phyloP scores from a whole-genome alignment of 2,329 filamentous ascomycete species.

The Nigrospora oryzae region DNA sequence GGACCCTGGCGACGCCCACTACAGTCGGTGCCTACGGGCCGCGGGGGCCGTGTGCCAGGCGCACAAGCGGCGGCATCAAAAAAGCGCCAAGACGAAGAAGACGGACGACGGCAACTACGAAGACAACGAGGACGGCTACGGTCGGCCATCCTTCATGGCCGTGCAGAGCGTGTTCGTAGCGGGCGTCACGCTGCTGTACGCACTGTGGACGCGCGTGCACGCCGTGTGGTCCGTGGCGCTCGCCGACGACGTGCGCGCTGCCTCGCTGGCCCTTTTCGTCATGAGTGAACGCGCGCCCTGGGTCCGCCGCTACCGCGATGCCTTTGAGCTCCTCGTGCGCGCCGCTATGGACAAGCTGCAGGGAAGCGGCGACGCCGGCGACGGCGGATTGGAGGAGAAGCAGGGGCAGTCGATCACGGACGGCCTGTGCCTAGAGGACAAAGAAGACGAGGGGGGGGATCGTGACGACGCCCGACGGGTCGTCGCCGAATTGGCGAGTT shows the following conservation, averaged over 20 bases:
- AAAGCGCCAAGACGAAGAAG: slow-evolving; percentile 9
- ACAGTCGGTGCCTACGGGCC: slow-evolving; percentile 29
- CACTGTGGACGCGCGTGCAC: slow-evolving; percentile 31
- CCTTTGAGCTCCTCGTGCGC: slow-evolving; percentile 36
- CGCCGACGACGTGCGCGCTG: slow-evolving; percentile 39
- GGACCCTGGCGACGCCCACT: slow-evolving; percentile 34
- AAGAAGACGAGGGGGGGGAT: neutral
- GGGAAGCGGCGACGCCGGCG: slow-evolving; percentile 19
- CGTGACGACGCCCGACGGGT: slow-evolving; percentile 16
- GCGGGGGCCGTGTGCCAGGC: slow-evolving; percentile 31
- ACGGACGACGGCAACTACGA: too few species aligned
- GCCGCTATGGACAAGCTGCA: slow-evolving; percentile 36
- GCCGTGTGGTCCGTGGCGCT: slow-evolving; percentile 37
- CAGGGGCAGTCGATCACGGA: neutral
- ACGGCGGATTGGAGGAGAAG: neutral
- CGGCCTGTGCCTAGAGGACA: neutral
- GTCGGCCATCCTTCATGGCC: slow-evolving; percentile 32
- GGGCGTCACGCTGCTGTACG: slow-evolving; percentile 28
- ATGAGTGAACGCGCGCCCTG: slow-evolving; percentile 39
- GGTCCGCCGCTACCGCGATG: slow-evolving; percentile 37
- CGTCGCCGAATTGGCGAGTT: slow-evolving; percentile 18
- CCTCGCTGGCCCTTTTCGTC: slow-evolving; percentile 37
- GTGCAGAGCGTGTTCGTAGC: slow-evolving; percentile 33
- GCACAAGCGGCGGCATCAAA: slow-evolving; percentile 31
- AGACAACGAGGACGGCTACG: slow-evolving; percentile 9